Evolutionary conservation across 345 rosid species (phyloP).

Genomic region (Dimocarpus longan): DNA sequence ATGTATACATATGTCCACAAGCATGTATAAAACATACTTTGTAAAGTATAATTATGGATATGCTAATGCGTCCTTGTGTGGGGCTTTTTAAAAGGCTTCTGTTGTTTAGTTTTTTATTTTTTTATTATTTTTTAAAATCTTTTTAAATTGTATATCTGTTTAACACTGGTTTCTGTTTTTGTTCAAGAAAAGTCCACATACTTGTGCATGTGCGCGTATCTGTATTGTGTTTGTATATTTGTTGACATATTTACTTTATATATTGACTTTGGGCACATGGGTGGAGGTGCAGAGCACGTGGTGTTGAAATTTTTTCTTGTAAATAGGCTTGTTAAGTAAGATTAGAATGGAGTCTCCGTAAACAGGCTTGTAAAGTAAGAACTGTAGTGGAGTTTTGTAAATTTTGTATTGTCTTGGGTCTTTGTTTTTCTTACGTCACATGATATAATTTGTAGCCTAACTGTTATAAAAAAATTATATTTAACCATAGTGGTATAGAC

Average conservation of each 20-base stretch:
- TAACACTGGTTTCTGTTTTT: not conserved
- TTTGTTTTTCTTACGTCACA: not conserved
- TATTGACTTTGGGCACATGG: not conserved
- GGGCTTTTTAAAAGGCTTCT: not conserved
- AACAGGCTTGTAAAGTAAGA: conserved; percentile 8
- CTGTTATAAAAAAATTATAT: not conserved
- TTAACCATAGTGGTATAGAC: not conserved
- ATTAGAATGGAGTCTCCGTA: not conserved
- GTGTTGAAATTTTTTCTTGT: not conserved
- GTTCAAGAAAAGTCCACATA: not conserved
- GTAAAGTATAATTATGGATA: too few relatives aligned
- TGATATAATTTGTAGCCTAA: not conserved
- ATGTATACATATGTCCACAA: too few relatives aligned
- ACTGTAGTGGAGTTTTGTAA: not conserved
- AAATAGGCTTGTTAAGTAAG: conserved; percentile 1
- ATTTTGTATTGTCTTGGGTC: not conserved
- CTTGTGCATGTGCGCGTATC: not conserved
- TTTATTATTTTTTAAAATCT: too few relatives aligned
- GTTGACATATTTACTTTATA: not conserved
- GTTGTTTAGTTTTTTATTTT: not conserved
- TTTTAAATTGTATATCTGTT: not conserved
- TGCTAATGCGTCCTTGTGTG: too few relatives aligned
- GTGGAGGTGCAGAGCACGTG: not conserved
- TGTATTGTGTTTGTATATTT: not conserved
- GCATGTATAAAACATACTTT: too few relatives aligned